Base-by-base conservation (phyloP, 2,329 filamentous ascomycete species). In the Aspergillus awamori region DNA sequence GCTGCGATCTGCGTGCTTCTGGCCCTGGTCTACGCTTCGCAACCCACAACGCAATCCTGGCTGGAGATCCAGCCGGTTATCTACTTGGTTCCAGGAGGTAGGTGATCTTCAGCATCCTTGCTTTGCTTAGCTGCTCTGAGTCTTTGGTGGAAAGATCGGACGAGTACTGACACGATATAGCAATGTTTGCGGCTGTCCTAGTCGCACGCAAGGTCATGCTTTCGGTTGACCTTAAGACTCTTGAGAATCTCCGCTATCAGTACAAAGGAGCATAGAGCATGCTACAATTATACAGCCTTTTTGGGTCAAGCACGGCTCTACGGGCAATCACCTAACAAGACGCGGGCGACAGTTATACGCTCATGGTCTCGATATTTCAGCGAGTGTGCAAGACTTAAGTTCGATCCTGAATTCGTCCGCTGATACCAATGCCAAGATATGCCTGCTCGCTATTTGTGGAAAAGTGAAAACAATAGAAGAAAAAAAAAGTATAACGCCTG, bases 61-160 rank as follows among this genome's bases (percentile, higher is more conserved):
- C 62, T 59, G 38, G 62, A 61, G 20, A 63, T 67, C 43, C 66
- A 68, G 11, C 69, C 70, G 38, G 53, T 72, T 15, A 61, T 75
- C 24, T 79, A 74, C 63, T 48, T 77, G 39, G 66, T 79, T 43
- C 79, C 79, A 30, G 72, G 69, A 64, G 69, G 79, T 80, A 67
- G 62, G 76, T 70, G 20, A 39, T 38, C 2, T 30, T 24, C 10
- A 39, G 33, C 33, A 15, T 36, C 33, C 33, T 36, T 36, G 33
- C 33, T 36, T 36, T 13, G 11, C 28, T 36, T 36, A 15, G 33
- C 11, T 36, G 33, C 10, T 36, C 13, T 15, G 33, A 36, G 33
- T 36, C 36, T 22, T 41, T 48, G 38, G 54, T 59, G 49, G 65
- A 62, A 45, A 66, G n/a, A 59, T 36, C 66, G 68, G 57, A 58